Percentiles rank a stretch among this genome's conserved stretches.
phyloP scores from a whole-genome alignment of 2,329 filamentous ascomycete species.

The Colletotrichum siamense region DNA sequence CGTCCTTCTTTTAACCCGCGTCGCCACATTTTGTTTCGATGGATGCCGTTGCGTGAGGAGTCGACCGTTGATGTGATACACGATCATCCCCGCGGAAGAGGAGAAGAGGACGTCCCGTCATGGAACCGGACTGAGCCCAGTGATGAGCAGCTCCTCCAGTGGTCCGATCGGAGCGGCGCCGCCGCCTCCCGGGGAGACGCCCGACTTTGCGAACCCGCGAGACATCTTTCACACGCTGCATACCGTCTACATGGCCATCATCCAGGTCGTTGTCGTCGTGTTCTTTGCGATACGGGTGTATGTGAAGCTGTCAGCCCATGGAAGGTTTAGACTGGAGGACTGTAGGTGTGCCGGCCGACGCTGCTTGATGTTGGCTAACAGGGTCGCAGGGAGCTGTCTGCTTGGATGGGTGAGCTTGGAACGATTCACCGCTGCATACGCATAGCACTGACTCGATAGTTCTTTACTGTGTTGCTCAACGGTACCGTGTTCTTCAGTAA shows the following conservation, averaged over 20 bases:
- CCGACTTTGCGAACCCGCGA: conserved; percentile 15
- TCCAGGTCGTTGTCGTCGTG: not conserved
- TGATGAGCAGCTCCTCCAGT: not conserved
- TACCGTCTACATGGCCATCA: not conserved
- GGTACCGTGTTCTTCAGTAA: conserved; percentile 9
- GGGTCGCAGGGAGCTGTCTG: conserved; percentile 4
- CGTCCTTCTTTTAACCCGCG: not conserved
- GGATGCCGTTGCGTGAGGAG: not conserved
- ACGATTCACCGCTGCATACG: not conserved
- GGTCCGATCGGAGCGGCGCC: conserved; percentile 11
- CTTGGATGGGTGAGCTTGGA: conserved; percentile 10
- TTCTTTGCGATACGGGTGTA: conserved; percentile 11
- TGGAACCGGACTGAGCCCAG: not conserved
- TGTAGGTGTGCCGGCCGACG: not conserved
- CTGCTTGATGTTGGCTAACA: not conserved
- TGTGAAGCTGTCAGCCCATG: conserved; percentile 4
- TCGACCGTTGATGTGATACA: not conserved
- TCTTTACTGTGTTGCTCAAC: conserved; percentile 12
- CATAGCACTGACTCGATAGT: not conserved
- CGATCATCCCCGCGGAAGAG: not conserved
- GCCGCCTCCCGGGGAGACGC: conserved; percentile 17
- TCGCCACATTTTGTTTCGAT: not conserved
- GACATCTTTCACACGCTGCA: conserved; percentile 5
- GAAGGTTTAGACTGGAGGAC: conserved; percentile 16
- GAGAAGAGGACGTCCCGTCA: not conserved